Conservation (phyloP, 2,329 filamentous ascomycete genomes). For the Pestalotiopsis sp. region DNA sequence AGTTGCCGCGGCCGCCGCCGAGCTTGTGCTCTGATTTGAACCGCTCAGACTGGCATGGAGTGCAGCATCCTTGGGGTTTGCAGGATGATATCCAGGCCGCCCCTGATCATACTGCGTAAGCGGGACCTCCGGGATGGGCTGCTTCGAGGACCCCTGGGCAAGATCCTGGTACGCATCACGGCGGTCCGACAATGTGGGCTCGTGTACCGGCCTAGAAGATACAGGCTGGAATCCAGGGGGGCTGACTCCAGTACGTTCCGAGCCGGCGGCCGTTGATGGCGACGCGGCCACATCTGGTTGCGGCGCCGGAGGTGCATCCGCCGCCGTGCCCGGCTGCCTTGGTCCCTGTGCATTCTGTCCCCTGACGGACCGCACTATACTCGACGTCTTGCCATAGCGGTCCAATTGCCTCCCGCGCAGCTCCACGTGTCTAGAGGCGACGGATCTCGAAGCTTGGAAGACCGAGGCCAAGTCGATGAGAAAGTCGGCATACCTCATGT, state of each 20-base stretch:
- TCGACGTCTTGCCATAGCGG: conserved; percentile 49
- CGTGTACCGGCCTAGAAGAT: background rate
- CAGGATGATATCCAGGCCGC: background rate
- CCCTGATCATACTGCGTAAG: conserved; percentile 1
- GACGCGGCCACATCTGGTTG: background rate
- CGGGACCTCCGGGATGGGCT: background rate
- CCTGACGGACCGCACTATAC: conserved; percentile 38
- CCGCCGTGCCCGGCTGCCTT: background rate
- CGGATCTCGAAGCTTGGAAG: conserved; percentile 67
- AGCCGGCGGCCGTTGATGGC: background rate
- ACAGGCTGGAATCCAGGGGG: background rate
- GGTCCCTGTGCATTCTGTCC: conserved; percentile 9
- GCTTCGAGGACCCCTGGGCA: background rate
- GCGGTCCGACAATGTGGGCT: background rate
- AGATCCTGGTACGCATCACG: conserved; percentile 2
- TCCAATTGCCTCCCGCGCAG: conserved; percentile 58
- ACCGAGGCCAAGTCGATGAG: conserved; percentile 71
- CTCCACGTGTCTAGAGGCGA: conserved; percentile 65
- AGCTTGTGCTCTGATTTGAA: background rate
- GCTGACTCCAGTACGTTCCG: background rate
- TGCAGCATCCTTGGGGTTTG: background rate
- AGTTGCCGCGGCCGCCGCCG: background rate
- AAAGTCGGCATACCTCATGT: conserved; percentile 65
- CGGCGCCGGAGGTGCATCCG: background rate
- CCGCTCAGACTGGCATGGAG: background rate